Evolutionary conservation across 2,329 filamentous ascomycete species (phyloP).

Genomic region (Fusarium azukiicola): DNA sequence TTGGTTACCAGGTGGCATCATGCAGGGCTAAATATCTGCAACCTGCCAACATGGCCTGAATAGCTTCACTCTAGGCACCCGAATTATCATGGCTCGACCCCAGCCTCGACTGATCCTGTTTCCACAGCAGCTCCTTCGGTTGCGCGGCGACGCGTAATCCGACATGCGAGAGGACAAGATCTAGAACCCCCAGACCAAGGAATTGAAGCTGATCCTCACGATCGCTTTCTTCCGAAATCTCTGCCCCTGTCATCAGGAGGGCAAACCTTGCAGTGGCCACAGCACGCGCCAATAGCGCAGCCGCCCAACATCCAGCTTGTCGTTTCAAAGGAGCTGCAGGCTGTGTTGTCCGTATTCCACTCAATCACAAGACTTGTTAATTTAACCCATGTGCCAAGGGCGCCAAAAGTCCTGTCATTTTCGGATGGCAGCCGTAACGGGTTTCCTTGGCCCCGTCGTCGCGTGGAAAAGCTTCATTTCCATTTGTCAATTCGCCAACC

Average conservation of each 20-base stretch:
- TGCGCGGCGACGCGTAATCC: neutral
- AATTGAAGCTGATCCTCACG: conserved; percentile 1
- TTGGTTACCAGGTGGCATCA: neutral
- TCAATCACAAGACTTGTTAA: neutral
- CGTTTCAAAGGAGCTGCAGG: conserved; percentile 5
- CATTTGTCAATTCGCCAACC: neutral
- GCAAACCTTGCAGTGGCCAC: neutral
- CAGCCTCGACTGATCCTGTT: neutral
- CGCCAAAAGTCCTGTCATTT: neutral
- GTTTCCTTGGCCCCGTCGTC: neutral
- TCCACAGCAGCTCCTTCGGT: no score
- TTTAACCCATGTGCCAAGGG: neutral
- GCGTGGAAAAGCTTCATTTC: neutral
- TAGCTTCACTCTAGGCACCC: conserved; percentile 1
- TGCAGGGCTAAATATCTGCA: neutral
- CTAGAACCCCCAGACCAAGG: neutral
- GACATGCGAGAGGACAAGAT: neutral
- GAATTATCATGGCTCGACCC: neutral
- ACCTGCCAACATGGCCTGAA: neutral
- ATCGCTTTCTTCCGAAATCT: neutral
- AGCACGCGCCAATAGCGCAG: neutral
- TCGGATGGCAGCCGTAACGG: neutral
- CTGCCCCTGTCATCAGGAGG: neutral
- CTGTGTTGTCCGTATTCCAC: neutral
- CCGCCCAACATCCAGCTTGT: neutral